These are phyloP conservation scores for Desmodesmus armatus DNA, from an alignment of 139 green algal species.

Conservation along the genomic window DNA sequence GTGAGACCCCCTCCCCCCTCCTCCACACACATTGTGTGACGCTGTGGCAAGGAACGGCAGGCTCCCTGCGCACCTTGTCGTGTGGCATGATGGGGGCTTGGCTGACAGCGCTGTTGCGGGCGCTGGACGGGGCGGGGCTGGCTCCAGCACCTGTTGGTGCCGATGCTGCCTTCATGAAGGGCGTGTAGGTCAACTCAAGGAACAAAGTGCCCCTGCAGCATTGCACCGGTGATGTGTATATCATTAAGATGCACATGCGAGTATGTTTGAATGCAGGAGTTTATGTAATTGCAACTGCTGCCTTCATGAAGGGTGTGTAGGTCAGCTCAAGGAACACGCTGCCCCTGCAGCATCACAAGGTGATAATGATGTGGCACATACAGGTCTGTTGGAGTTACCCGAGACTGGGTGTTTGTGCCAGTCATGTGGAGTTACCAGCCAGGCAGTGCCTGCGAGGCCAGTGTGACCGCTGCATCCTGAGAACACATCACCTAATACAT, in stretches of 20 bases:
- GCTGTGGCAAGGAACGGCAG: no score
- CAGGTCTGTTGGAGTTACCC: no score
- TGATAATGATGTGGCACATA: neutral
- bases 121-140: neutral
- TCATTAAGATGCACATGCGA: neutral
- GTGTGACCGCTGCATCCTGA: no score
- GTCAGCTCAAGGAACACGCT: constrained; percentile 26
- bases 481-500: no score
- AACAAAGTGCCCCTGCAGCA: neutral
- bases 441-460: no score
- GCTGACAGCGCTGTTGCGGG: no score
- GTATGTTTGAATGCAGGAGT: neutral
- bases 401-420: no score
- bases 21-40: no score
- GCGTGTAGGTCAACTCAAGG: constrained; percentile 27
- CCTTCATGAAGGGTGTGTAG: constrained; percentile 13
- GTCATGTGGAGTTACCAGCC: no score
- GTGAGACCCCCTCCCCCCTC: no score
- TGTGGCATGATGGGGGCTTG: no score
- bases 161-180: neutral
- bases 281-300: neutral
- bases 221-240: neutral
- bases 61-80: no score
- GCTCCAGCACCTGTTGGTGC: constrained; percentile 16
- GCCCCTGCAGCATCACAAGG: neutral